phyloP scores from a whole-genome alignment of 192 early-diverging fungal genomes.

The Rhizophagus sp. region DNA sequence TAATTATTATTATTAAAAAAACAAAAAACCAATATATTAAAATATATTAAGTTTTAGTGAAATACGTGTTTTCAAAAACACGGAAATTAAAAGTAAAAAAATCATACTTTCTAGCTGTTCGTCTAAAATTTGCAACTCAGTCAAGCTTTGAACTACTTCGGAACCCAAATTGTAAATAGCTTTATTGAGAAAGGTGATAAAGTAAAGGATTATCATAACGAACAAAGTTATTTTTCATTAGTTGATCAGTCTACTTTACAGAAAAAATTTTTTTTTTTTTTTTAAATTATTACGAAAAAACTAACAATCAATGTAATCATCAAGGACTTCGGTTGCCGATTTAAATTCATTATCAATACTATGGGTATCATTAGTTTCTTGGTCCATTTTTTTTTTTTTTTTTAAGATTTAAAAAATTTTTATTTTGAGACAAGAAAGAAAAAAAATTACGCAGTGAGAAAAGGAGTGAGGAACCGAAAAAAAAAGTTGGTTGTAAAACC shows the following conservation, averaged over 20 bases:
- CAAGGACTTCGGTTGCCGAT: constrained; percentile 13
- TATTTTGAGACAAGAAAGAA: not conserved
- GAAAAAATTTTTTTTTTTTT: constrained; percentile 3
- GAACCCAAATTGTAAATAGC: constrained; percentile 17
- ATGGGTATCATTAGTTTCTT: not conserved
- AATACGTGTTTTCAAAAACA: not conserved
- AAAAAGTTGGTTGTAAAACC: not conserved
- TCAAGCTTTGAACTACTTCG: constrained; percentile 1
- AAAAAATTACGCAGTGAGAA: not conserved
- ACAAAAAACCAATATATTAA: not conserved
- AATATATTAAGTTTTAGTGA: not conserved
- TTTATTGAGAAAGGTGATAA: not conserved
- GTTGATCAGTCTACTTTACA: not conserved
- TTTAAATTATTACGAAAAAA: not conserved
- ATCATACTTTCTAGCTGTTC: constrained; percentile 12
- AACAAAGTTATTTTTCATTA: not conserved
- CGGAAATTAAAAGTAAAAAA: not conserved
- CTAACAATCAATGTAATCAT: constrained; percentile 15
- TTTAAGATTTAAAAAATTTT: not conserved
- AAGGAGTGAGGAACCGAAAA: not conserved
- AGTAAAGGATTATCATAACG: not conserved
- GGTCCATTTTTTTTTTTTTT: constrained; percentile 20
- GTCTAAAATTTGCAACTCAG: constrained; percentile 8
- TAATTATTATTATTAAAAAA: not conserved
- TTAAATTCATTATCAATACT: constrained; percentile 2